phyloP scores from a whole-genome alignment of 1,139 yeast species.

The Lodderomyces metapsilosis region DNA sequence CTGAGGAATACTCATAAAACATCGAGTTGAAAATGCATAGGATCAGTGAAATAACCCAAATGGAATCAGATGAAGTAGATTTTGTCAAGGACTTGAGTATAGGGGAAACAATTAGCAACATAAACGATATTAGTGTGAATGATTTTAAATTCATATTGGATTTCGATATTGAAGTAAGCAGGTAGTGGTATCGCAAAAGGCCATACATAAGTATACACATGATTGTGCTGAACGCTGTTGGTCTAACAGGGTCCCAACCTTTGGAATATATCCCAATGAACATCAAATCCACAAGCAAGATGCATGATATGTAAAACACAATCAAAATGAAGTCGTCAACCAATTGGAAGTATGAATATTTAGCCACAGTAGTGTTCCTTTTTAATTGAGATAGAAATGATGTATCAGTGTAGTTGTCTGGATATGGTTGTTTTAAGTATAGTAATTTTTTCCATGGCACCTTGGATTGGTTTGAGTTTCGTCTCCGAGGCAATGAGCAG shows the following conservation, averaged over 20 bases:
- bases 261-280: conserved; percentile 57
- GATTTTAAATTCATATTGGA: conserved; percentile 45
- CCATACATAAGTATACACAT: conserved; percentile 28
- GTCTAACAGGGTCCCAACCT: conserved; percentile 44
- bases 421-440: conserved; percentile 85
- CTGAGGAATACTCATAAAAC: conserved; percentile 63
- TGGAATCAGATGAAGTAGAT: conserved; percentile 90
- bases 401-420: conserved; percentile 85
- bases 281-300: conserved; percentile 58
- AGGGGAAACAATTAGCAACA: conserved; percentile 79
- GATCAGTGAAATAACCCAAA: conserved; percentile 89
- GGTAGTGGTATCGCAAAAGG: not conserved
- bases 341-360: conserved; percentile 62
- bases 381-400: conserved; percentile 77
- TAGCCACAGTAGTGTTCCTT: conserved; percentile 71
- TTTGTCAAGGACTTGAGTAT: conserved; percentile 83
- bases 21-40: conserved; percentile 65
- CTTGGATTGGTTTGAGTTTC: not conserved
- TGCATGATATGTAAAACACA: conserved; percentile 61
- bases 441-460: conserved; percentile 73
- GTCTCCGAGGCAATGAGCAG: not conserved
- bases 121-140: conserved; percentile 63
- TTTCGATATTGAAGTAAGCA: not conserved
- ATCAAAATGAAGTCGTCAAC: conserved; percentile 69
- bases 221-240: conserved; percentile 27